phyloP scores from a whole-genome alignment of 78 protist genomes.

The Protostelium mycophagum region DNA sequence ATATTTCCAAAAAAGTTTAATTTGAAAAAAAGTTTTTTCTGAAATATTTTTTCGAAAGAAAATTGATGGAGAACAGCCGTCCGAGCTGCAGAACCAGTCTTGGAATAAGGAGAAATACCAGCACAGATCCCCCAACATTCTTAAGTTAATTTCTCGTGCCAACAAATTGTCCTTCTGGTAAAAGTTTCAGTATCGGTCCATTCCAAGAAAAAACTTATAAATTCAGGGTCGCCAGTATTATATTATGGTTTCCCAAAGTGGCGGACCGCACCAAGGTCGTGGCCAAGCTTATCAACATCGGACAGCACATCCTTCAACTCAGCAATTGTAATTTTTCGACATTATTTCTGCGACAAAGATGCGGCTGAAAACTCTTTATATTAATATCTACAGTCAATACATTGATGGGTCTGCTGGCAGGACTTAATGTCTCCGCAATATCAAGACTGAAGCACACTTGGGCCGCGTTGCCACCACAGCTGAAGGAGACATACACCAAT shows the following conservation, averaged over 20 bases:
- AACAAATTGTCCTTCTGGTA: constrained; percentile 58
- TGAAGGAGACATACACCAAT: constrained; percentile 10
- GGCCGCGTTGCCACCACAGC: constrained; percentile 29
- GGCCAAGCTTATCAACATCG: constrained; percentile 43
- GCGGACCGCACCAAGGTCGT: constrained; percentile 32
- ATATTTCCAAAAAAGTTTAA: no score
- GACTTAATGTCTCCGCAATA: constrained; percentile 45
- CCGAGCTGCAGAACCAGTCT: constrained; percentile 67
- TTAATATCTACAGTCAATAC: constrained; percentile 66
- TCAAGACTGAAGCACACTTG: constrained; percentile 44
- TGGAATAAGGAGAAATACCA: constrained; percentile 64
- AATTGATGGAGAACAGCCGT: constrained; percentile 37
- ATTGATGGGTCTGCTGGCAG: constrained; percentile 44
- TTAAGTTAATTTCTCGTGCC: constrained; percentile 56
- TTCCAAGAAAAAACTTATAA: not conserved
- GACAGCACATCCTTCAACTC: constrained; percentile 13
- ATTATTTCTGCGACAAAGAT: not conserved
- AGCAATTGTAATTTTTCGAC: not conserved
- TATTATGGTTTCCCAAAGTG: constrained; percentile 47
- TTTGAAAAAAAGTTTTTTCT: no score
- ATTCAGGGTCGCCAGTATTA: constrained; percentile 45
- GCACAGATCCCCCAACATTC: constrained; percentile 59
- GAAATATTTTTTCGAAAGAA: no score
- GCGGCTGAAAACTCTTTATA: constrained; percentile 56
- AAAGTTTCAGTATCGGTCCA: not conserved